These are phyloP conservation scores for Ascoidea rubescens DNA, from an alignment of 805 yeast species.

Conservation along the genomic window DNA sequence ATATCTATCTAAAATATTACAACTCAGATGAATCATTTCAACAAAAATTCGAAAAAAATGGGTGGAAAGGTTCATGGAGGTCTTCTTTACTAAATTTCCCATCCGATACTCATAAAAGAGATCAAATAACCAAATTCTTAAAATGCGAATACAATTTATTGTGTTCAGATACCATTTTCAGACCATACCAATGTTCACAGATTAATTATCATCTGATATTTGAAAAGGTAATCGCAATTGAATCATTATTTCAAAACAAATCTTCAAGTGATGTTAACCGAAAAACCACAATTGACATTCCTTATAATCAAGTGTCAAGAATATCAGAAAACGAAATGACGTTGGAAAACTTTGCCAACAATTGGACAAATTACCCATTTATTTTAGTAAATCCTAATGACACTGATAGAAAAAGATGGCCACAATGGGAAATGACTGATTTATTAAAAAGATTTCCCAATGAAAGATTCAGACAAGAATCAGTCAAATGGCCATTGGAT, in stretches of 20 bases:
- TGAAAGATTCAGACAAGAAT: slow-evolving; percentile 67
- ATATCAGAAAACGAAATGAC: slow-evolving; percentile 30
- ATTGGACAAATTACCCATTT: slow-evolving; percentile 48
- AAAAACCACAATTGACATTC: slow-evolving; percentile 9
- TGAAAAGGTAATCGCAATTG: slow-evolving; percentile 33
- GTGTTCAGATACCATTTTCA: slow-evolving; percentile 65
- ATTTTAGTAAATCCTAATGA: slow-evolving; percentile 24
- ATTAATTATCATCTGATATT: slow-evolving; percentile 42
- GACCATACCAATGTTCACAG: slow-evolving; percentile 75
- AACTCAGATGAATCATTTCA: neutral
- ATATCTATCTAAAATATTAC: slow-evolving; percentile 26
- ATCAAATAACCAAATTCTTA: slow-evolving; percentile 26
- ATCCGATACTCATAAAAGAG: slow-evolving; percentile 1
- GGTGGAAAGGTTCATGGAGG: slow-evolving; percentile 75
- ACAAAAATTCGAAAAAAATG: neutral
- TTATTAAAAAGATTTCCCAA: slow-evolving; percentile 41
- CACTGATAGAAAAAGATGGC: slow-evolving; percentile 35
- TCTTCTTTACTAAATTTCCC: slow-evolving; percentile 34
- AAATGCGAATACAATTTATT: slow-evolving; percentile 34
- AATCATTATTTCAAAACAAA: slow-evolving; percentile 17
- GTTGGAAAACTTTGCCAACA: slow-evolving; percentile 28
- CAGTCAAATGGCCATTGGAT: slow-evolving; percentile 63
- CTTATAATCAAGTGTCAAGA: slow-evolving; percentile 19
- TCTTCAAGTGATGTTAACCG: slow-evolving; percentile 2
- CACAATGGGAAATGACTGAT: slow-evolving; percentile 40